A percentile compares a stretch with the other conserved stretches of the same genome.
phyloP scores from a whole-genome alignment of 2,329 filamentous ascomycete species.

The Xylaria sp. region DNA sequence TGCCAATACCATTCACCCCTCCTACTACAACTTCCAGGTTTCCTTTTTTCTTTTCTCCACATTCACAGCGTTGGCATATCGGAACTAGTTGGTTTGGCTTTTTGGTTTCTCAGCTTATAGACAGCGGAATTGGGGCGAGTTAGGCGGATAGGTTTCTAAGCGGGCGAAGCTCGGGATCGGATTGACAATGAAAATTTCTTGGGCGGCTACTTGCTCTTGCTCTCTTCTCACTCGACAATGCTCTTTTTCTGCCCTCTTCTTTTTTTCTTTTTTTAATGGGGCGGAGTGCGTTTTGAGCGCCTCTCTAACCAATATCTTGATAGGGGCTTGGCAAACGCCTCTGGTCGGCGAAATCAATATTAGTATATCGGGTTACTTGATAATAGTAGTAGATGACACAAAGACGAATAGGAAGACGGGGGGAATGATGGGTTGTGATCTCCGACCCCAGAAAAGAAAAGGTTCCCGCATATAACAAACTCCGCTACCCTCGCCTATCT shows the following conservation, averaged over 20 bases:
- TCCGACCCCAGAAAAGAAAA: constrained; percentile 10
- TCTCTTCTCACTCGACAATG: constrained; percentile 23
- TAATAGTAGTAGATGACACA: constrained; percentile 24
- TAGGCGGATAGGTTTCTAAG: constrained; percentile 11
- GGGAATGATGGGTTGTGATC: constrained; percentile 16
- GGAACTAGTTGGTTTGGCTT: neutral
- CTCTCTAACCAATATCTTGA: constrained; percentile 24
- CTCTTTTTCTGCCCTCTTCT: too few relatives aligned
- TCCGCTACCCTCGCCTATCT: neutral
- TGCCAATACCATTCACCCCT: constrained; percentile 6
- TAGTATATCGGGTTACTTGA: too few relatives aligned
- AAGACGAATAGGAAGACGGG: too few relatives aligned
- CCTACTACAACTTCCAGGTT: constrained; percentile 5
- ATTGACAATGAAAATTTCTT: constrained; percentile 16
- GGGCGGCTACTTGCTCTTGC: constrained; percentile 15
- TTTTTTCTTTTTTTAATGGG: too few relatives aligned
- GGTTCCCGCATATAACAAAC: constrained; percentile 1
- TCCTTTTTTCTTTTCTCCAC: constrained; percentile 11
- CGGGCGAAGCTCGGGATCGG: constrained; percentile 19
- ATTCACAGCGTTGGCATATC: constrained; percentile 23
- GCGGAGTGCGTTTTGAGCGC: constrained; percentile 22
- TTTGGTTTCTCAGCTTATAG: constrained; percentile 23
- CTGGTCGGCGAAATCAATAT: constrained; percentile 20
- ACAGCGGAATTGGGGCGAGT: constrained; percentile 19
- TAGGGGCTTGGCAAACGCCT: constrained; percentile 24